These are phyloP conservation scores for Stromatinia cepivora DNA, from an alignment of 2,329 filamentous ascomycete genomes.

Conservation along the genomic window DNA sequence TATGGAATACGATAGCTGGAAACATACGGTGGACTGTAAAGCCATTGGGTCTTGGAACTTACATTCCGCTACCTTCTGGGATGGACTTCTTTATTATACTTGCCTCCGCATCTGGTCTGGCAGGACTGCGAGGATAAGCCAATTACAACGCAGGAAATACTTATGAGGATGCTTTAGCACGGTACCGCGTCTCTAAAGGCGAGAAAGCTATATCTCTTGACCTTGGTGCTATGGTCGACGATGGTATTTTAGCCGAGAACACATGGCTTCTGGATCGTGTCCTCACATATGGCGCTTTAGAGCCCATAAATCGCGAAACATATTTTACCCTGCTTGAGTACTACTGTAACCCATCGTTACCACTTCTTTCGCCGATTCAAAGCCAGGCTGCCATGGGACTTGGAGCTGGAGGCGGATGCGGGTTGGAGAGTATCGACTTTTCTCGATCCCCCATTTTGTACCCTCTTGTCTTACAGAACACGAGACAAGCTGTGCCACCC, in stretches of 20 bases:
- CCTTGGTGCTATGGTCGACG: conserved; percentile 25
- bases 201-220: conserved; percentile 25
- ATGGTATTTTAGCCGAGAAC: conserved; percentile 32
- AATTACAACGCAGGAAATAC: conserved; percentile 39
- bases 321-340: background rate
- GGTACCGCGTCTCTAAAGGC: conserved; percentile 18
- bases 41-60: conserved; percentile 28
- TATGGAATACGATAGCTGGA: conserved; percentile 43
- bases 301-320: background rate
- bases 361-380: background rate
- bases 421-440: background rate
- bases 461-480: background rate
- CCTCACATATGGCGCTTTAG: background rate
- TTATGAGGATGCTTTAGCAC: conserved; percentile 31
- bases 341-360: conserved; percentile 1
- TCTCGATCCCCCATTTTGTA: background rate
- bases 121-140: conserved; percentile 10
- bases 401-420: background rate
- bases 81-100: conserved; percentile 47
- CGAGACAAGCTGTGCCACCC: background rate
- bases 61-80: conserved; percentile 25
- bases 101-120: conserved; percentile 38
- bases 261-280: conserved; percentile 21
- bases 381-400: background rate
- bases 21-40: conserved; percentile 41